Evolutionary conservation across 2,329 filamentous ascomycete genomes (phyloP).

Genomic region (Coniochaeta prunicola): DNA sequence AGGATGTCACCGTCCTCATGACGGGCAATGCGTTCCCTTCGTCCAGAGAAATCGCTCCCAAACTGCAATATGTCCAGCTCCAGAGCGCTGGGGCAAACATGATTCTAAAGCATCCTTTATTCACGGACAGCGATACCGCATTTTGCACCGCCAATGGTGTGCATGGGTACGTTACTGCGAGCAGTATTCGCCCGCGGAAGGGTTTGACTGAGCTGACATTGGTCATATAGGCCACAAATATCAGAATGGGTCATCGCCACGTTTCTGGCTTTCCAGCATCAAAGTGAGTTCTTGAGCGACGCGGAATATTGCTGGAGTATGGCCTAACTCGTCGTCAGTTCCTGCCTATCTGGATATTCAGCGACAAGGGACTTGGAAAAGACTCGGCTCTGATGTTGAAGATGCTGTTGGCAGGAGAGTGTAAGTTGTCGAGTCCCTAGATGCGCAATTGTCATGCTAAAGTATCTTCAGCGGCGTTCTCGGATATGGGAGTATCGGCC

Average conservation of each 20-base stretch:
- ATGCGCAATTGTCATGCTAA: not conserved
- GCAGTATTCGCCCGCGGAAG: not conserved
- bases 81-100: conserved; percentile 47
- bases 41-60: conserved; percentile 31
- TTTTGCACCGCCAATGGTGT: conserved; percentile 52
- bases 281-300: conserved; percentile 24
- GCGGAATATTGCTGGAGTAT: not conserved
- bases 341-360: conserved; percentile 37
- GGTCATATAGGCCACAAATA: conserved; percentile 41
- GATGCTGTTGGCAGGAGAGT: conserved; percentile 42
- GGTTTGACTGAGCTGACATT: not conserved
- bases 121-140: conserved; percentile 38
- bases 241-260: conserved; percentile 49
- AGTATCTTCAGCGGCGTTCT: conserved; percentile 36
- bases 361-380: conserved; percentile 34
- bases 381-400: conserved; percentile 21
- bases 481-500: conserved; percentile 47
- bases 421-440: conserved; percentile 24
- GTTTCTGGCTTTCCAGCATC: conserved; percentile 41
- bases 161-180: conserved; percentile 36
- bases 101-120: conserved; percentile 37
- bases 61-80: conserved; percentile 46
- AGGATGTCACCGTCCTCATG: conserved; percentile 39
- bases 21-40: conserved; percentile 34
- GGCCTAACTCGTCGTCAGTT: conserved; percentile 22